These are phyloP conservation scores for Avena eriantha DNA, from an alignment of 176 grass and related monocot species.

Conservation along the genomic window DNA sequence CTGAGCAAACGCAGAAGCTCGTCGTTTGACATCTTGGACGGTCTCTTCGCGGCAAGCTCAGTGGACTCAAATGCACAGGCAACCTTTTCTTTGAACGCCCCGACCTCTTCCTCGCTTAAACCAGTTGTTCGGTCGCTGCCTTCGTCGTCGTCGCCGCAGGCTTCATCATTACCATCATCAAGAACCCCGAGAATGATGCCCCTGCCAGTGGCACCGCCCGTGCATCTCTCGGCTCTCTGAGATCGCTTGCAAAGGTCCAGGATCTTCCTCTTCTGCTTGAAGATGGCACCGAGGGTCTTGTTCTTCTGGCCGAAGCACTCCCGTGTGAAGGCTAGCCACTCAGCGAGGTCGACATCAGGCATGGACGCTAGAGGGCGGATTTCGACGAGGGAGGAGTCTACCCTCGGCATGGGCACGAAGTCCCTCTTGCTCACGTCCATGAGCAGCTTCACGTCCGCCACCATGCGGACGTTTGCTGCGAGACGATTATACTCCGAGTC, in stretches of 20 bases:
- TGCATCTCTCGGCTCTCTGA: background rate
- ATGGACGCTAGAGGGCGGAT: constrained; percentile 46
- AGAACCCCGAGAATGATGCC: constrained; percentile 4
- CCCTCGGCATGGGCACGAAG: constrained; percentile 78
- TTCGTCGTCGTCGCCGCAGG: background rate
- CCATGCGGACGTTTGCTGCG: constrained; percentile 68
- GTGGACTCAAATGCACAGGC: constrained; percentile 50
- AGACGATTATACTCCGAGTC: constrained; percentile 89
- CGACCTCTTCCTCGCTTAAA: constrained; percentile 41
- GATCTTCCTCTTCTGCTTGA: constrained; percentile 91
- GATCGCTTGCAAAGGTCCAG: constrained; percentile 55
- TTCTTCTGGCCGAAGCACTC: constrained; percentile 87
- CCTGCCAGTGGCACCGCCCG: background rate
- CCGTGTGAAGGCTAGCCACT: constrained; percentile 88
- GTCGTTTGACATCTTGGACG: constrained; percentile 77
- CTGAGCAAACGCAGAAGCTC: constrained; percentile 66
- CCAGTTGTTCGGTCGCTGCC: constrained; percentile 15
- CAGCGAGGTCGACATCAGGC: constrained; percentile 45
- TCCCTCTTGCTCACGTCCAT: constrained; percentile 86
- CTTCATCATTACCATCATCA: background rate
- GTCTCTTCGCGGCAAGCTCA: constrained; percentile 62
- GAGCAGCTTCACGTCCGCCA: constrained; percentile 57
- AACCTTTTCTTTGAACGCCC: constrained; percentile 62
- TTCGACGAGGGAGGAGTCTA: constrained; percentile 86
- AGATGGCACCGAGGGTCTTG: constrained; percentile 89